Conservation (phyloP, 1,139 yeast species). For the Scheffersomyces segobiensis region DNA sequence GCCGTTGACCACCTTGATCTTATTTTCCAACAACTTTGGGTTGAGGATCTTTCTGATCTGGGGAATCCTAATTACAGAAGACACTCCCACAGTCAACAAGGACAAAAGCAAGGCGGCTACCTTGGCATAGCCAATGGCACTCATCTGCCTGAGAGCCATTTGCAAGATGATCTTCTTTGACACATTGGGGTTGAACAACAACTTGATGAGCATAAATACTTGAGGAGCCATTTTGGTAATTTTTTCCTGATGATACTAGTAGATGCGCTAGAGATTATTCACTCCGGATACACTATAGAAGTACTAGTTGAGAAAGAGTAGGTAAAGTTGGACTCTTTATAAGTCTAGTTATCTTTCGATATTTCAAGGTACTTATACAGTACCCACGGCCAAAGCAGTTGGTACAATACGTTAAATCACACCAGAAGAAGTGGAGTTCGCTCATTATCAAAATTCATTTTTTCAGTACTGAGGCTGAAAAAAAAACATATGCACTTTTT, state of each 20-base stretch:
- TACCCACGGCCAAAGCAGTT: background rate
- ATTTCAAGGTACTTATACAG: background rate
- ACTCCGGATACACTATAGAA: background rate
- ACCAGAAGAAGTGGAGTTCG: background rate
- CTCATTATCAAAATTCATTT: background rate
- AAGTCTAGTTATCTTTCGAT: background rate
- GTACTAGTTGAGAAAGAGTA: background rate
- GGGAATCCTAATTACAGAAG: conserved; percentile 45
- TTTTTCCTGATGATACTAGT: background rate
- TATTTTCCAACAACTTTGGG: conserved; percentile 27
- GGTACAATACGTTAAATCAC: background rate
- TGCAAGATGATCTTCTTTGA: conserved; percentile 42
- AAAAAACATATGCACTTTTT: background rate
- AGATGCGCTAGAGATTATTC: background rate
- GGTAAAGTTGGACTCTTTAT: background rate
- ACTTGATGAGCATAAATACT: conserved; percentile 22
- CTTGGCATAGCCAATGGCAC: conserved; percentile 38
- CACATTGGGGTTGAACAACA: conserved; percentile 42
- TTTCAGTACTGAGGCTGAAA: background rate
- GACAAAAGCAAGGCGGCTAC: conserved; percentile 37
- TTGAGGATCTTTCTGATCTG: conserved; percentile 40
- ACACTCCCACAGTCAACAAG: conserved; percentile 38
- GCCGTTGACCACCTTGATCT: conserved; percentile 39
- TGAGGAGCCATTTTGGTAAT: background rate
- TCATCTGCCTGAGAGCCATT: conserved; percentile 38